Base-by-base conservation (phyloP, 306 rosid genomes). In the Vicia sativa region DNA sequence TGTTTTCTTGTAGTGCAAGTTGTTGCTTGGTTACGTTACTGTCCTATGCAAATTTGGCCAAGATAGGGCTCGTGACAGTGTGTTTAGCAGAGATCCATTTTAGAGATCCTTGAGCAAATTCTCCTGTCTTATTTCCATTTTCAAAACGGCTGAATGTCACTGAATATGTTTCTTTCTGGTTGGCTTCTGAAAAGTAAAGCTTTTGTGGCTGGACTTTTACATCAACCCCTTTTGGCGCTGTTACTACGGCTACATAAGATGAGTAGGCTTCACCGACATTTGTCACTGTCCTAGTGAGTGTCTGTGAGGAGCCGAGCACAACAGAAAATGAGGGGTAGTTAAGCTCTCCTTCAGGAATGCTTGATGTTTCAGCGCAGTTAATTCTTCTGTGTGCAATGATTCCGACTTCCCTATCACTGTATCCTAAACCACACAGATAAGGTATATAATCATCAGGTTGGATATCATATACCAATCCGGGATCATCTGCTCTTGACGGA, bases 261-360 rank as follows among this genome's bases (percentile, higher is more conserved):
- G 91, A 89, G 52, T 64, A 2, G 14, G 81, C 74, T 15, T 70
- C 82, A 4, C 95, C 96, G 11, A 89, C 96, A 70, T 87, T 87
- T 61, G 92, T 89, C 61, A 89, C 82, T 2, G 96, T 84, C 81
- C 95, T 80, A n/a, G 82, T 84, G 83, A 87, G 77, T 65, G 84
- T 83, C 72, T 89, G 77, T 1, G 86, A 63, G 62, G 82, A 69
- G 50, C 86, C 90, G 65, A 84, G 82, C 34, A 48, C 68, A 62
- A 83, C 76, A 2, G 90, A 79, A 81, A 84, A 85, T 19, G 89
- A 84, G 48, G 96, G 96, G 65, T 89, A 89, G 75, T 89, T 89
- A 46, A 89, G 90, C 67, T 87, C 73, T 83, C 84, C 89, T 74
- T 89, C 89, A 0, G 87, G 75, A 62, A 85, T 89, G 79, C 84